These are phyloP conservation scores for Syzygium grande DNA, from an alignment of 345 rosid species.

Conservation along the genomic window DNA sequence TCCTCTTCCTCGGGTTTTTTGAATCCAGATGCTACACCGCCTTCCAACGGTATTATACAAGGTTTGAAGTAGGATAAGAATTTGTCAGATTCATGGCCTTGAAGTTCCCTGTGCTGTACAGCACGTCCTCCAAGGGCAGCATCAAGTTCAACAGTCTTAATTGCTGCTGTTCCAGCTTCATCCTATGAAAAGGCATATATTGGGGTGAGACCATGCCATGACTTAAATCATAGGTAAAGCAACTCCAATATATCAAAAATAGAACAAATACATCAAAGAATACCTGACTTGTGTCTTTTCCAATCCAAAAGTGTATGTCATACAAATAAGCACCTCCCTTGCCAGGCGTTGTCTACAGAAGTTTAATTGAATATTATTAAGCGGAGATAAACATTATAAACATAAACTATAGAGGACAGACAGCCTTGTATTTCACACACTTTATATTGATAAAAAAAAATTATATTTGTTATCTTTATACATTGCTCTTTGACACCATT, in stretches of 20 bases:
- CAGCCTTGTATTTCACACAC: not conserved
- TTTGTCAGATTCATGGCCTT: conserved; percentile 94
- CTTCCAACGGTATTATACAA: conserved; percentile 89
- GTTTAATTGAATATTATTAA: not conserved
- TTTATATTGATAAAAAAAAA: not conserved
- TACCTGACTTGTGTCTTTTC: conserved; percentile 96
- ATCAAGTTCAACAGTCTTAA: conserved; percentile 93
- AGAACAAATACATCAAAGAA: not conserved
- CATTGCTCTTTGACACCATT: not conserved
- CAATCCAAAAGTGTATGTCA: conserved; percentile 98
- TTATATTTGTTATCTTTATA: not conserved
- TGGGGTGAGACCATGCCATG: not conserved
- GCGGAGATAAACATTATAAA: not conserved
- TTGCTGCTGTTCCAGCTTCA: conserved; percentile 98
- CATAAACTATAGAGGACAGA: not conserved
- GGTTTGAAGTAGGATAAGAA: conserved; percentile 96
- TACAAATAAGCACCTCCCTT: conserved; percentile 77
- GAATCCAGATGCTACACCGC: conserved; percentile 96
- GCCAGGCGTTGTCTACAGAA: conserved; percentile 60
- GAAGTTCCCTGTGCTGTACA: conserved; percentile 92
- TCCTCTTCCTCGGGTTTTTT: conserved; percentile 63
- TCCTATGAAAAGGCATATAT: conserved; percentile 38
- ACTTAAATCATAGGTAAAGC: not conserved
- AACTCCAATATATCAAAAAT: not conserved
- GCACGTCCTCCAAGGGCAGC: conserved; percentile 96